Conservation (phyloP, 2,329 filamentous ascomycete genomes). For the Didymella pinodella region DNA sequence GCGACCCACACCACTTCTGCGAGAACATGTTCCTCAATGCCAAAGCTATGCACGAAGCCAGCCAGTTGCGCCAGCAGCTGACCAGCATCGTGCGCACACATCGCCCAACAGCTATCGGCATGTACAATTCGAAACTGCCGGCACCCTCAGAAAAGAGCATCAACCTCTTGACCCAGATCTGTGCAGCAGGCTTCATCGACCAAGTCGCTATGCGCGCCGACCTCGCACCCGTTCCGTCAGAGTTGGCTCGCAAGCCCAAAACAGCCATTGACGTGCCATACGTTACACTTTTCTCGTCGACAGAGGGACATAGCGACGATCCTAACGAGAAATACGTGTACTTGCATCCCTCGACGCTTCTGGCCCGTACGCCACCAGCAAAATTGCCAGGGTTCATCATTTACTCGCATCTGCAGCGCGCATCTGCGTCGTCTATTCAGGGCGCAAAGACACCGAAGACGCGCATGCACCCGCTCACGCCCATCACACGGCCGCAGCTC, state of each 20-base stretch:
- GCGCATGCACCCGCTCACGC: constrained; percentile 86
- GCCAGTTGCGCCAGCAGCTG: constrained; percentile 83
- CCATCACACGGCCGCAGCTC: constrained; percentile 78
- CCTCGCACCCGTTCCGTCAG: constrained; percentile 71
- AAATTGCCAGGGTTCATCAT: constrained; percentile 83
- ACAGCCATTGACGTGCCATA: constrained; percentile 95
- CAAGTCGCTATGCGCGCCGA: constrained; percentile 93
- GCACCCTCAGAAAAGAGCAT: constrained; percentile 70
- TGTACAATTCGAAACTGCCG: constrained; percentile 61
- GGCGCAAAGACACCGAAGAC: constrained; percentile 64
- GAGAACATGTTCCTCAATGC: constrained; percentile 82
- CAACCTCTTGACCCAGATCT: constrained; percentile 86
- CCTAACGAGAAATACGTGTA: constrained; percentile 75
- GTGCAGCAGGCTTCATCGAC: constrained; percentile 91
- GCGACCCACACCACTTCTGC: constrained; percentile 73
- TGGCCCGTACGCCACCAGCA: constrained; percentile 65
- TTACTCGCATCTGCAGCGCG: constrained; percentile 84
- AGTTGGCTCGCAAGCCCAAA: constrained; percentile 68
- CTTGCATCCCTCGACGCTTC: constrained; percentile 83
- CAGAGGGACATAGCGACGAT: constrained; percentile 53
- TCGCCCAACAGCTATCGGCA: constrained; percentile 60
- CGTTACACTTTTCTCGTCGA: constrained; percentile 78
- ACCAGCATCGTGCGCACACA: constrained; percentile 80
- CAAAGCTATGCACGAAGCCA: constrained; percentile 87
- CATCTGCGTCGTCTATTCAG: constrained; percentile 57